Evolutionary conservation across 2,329 filamentous ascomycete genomes (phyloP).

Genomic region (Neonectria coccinea): DNA sequence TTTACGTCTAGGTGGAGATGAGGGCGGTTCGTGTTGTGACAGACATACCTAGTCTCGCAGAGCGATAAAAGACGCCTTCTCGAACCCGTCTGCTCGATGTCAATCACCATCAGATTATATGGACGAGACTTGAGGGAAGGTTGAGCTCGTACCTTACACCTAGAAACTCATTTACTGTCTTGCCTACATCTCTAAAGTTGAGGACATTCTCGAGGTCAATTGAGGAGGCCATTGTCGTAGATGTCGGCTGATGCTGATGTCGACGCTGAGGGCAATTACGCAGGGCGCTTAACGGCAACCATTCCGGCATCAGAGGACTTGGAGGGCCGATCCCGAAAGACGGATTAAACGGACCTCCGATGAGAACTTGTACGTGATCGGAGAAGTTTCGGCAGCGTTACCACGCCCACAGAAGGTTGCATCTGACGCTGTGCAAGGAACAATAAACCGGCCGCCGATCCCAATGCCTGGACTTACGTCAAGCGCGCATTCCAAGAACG

Average conservation of each 20-base stretch:
- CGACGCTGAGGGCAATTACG: background rate
- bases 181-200: conserved; percentile 83
- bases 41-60: conserved; percentile 69
- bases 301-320: background rate
- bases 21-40: conserved; percentile 13
- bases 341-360: conserved; percentile 8
- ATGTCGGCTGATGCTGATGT: background rate
- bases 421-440: conserved; percentile 2
- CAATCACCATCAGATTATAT: background rate
- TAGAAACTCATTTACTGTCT: conserved; percentile 71
- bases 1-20: background rate
- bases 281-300: background rate
- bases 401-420: background rate
- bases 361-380: background rate
- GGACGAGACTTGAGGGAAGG: background rate
- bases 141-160: conserved; percentile 62
- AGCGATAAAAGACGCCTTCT: conserved; percentile 75
- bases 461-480: conserved; percentile 15
- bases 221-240: conserved; percentile 31
- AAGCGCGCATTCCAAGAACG: conserved; percentile 19
- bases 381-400: conserved; percentile 13
- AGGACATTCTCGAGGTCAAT: conserved; percentile 57
- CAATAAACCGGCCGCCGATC: conserved; percentile 13
- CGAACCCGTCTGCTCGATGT: conserved; percentile 58
- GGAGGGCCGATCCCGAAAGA: background rate